phyloP scores from a whole-genome alignment of 768 basidiomycete species.

The Tylopilus felleus region DNA sequence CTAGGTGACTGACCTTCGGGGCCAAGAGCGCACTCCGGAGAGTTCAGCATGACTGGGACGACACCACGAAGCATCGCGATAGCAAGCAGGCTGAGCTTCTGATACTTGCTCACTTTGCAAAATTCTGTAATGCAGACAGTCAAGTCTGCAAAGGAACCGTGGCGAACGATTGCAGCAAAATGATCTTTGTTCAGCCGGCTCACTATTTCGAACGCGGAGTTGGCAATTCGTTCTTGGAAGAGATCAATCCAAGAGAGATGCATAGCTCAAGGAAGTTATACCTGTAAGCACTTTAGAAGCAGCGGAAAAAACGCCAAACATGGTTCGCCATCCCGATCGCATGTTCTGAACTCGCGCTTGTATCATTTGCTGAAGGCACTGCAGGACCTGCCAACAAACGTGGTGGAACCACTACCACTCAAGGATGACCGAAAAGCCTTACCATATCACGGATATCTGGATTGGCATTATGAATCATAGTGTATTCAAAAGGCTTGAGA shows the following conservation, averaged over 20 bases:
- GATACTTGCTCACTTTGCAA: slow-evolving; percentile 98
- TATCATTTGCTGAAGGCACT: slow-evolving; percentile 98
- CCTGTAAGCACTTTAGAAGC: slow-evolving; percentile 91
- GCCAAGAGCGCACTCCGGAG: slow-evolving; percentile 59
- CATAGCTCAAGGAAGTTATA: slow-evolving; percentile 29
- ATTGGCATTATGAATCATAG: slow-evolving; percentile 95
- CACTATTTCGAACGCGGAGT: slow-evolving; percentile 94
- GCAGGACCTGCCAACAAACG: slow-evolving; percentile 64
- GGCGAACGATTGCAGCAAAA: slow-evolving; percentile 84
- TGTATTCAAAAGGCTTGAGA: slow-evolving; percentile 95
- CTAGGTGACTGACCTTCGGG: slow-evolving; percentile 36
- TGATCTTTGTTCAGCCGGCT: slow-evolving; percentile 87
- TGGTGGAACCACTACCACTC: background rate
- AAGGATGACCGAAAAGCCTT: slow-evolving; percentile 3
- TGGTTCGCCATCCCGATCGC: slow-evolving; percentile 97
- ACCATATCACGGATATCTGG: slow-evolving; percentile 97
- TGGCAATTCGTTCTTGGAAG: slow-evolving; percentile 77
- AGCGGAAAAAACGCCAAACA: slow-evolving; percentile 98
- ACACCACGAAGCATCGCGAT: slow-evolving; percentile 95
- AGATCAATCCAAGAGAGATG: background rate
- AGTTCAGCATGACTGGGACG: slow-evolving; percentile 87
- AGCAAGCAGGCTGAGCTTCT: slow-evolving; percentile 94
- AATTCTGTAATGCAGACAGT: slow-evolving; percentile 98
- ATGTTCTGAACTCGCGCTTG: slow-evolving; percentile 92
- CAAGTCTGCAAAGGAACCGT: slow-evolving; percentile 94